Conservation (phyloP, 2,329 filamentous ascomycete species). For the Epichloe hybrida region DNA sequence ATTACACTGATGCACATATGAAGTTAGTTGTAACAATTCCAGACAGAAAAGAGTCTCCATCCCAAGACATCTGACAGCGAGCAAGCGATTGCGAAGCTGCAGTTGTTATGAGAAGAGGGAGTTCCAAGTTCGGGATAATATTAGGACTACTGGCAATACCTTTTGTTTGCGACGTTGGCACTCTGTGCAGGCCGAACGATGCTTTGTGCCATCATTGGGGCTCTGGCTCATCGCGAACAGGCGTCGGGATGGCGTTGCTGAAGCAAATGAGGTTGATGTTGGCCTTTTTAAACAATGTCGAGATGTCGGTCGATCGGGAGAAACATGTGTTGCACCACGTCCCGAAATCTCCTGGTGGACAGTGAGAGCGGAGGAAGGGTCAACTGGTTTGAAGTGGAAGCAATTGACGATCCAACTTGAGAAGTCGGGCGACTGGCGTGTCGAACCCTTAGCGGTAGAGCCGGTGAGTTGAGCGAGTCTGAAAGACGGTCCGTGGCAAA, state of each 20-base stretch:
- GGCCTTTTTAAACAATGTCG: background rate
- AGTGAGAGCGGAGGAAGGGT: background rate
- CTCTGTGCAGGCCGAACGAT: slow-evolving; percentile 28
- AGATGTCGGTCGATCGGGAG: background rate
- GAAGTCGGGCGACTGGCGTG: background rate
- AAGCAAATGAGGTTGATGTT: background rate
- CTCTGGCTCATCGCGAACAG: slow-evolving; percentile 7
- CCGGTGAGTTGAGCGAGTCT: background rate
- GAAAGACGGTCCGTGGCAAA: background rate
- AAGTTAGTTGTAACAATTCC: background rate
- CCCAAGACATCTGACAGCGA: background rate
- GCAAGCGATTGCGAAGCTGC: background rate
- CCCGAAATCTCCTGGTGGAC: background rate
- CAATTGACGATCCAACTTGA: background rate
- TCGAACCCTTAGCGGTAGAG: background rate
- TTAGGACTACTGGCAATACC: slow-evolving; percentile 9
- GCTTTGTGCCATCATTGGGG: slow-evolving; percentile 6
- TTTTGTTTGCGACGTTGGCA: slow-evolving; percentile 27
- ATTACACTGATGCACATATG: slow-evolving; percentile 18
- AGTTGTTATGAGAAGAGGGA: background rate
- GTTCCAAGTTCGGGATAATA: background rate
- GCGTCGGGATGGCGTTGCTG: background rate
- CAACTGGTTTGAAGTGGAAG: background rate
- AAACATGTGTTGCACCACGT: background rate
- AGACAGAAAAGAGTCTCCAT: background rate